These are phyloP conservation scores for Citrullus amarus DNA, from an alignment of 306 rosid species.

Conservation along the genomic window DNA sequence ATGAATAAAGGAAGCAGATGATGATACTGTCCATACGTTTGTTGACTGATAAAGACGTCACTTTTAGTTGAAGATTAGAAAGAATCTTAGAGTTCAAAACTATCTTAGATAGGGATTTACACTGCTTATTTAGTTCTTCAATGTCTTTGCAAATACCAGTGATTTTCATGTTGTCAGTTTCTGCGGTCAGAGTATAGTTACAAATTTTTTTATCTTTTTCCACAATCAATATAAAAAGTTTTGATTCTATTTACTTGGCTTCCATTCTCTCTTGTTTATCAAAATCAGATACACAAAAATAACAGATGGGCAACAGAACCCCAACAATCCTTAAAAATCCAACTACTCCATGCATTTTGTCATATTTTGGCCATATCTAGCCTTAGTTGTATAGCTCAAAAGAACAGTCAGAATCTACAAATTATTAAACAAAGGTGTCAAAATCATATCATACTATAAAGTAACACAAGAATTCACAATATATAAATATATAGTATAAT, in stretches of 20 bases:
- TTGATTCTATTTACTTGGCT: neutral
- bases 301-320: neutral
- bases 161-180: neutral
- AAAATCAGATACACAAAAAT: neutral
- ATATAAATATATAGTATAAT: neutral
- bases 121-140: neutral
- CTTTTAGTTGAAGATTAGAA: neutral
- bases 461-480: neutral
- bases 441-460: neutral
- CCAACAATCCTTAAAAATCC: neutral
- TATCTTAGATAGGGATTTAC: neutral
- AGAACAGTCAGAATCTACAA: neutral
- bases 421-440: neutral
- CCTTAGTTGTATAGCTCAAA: neutral
- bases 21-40: neutral
- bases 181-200: neutral
- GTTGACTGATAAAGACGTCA: neutral
- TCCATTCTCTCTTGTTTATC: neutral
- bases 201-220: neutral
- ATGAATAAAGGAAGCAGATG: neutral
- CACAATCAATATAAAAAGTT: neutral
- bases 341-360: neutral
- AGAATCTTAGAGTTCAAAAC: neutral
- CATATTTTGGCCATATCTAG: neutral
- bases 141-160: neutral